phyloP scores from a whole-genome alignment of 2,329 filamentous ascomycete genomes.

The Xylariales sp. region DNA sequence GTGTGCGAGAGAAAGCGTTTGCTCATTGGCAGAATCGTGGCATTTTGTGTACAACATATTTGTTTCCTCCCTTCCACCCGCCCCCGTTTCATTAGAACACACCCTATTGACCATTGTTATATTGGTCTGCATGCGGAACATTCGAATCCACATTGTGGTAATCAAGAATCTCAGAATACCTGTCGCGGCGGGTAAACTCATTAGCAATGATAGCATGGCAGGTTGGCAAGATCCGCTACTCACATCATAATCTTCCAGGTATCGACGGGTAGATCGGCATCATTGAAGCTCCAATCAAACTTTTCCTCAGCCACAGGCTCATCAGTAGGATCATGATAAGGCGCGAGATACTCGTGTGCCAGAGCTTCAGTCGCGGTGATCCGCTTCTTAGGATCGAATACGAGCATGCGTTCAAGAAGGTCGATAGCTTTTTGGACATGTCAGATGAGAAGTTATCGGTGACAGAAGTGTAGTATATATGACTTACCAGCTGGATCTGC shows the following conservation, averaged over 20 bases:
- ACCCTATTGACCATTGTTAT: slow-evolving; percentile 7
- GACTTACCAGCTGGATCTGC: slow-evolving; percentile 75
- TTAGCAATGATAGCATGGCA: slow-evolving; percentile 3
- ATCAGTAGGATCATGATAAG: slow-evolving; percentile 96
- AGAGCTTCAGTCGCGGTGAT: slow-evolving; percentile 84
- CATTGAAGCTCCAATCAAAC: slow-evolving; percentile 99
- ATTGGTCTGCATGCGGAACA: slow-evolving; percentile 4
- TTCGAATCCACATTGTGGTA: slow-evolving; percentile 85
- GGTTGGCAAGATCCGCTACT: slow-evolving; percentile 26
- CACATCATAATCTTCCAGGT: slow-evolving; percentile 99
- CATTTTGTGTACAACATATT: background rate
- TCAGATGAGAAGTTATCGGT: slow-evolving; percentile 18
- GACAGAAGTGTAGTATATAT: background rate
- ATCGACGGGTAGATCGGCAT: slow-evolving; percentile 93
- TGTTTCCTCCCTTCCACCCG: too few species aligned
- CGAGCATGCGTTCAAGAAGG: slow-evolving; percentile 91
- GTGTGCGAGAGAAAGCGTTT: background rate
- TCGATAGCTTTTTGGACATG: slow-evolving; percentile 64
- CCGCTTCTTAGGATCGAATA: slow-evolving; percentile 96
- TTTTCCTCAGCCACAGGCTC: slow-evolving; percentile 95
- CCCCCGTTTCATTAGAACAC: too few species aligned
- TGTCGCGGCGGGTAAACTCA: slow-evolving; percentile 34
- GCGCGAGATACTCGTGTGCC: slow-evolving; percentile 86
- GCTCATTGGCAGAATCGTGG: slow-evolving; percentile 3
- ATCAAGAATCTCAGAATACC: slow-evolving; percentile 98